These are phyloP conservation scores for Orbilia ellipsospora DNA, from an alignment of 2,329 filamentous ascomycete species.

Conservation along the genomic window DNA sequence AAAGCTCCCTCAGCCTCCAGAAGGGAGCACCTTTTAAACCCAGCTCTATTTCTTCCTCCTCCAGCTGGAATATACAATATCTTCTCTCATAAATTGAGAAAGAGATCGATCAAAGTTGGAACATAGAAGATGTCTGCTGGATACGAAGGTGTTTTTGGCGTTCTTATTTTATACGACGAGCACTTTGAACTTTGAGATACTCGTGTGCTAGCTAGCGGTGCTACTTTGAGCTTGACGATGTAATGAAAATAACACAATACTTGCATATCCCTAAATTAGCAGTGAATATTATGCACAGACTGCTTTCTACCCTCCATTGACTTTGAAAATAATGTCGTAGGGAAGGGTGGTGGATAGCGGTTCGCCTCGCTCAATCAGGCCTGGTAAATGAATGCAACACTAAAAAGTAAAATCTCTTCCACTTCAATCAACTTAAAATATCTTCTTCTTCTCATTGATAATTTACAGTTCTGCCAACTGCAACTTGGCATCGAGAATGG, in stretches of 20 bases:
- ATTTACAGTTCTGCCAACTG: no score
- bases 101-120: slow-evolving; percentile 20
- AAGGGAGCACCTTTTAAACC: slow-evolving; percentile 73
- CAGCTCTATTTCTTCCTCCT: not conserved
- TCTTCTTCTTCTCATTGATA: no score
- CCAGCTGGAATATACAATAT: not conserved
- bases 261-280: slow-evolving; percentile 23
- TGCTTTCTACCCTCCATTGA: not conserved
- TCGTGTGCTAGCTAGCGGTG: not conserved
- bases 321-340: not conserved
- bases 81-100: not conserved
- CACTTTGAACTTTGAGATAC: not conserved
- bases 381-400: not conserved
- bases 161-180: slow-evolving; percentile 13
- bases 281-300: slow-evolving; percentile 22
- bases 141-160: slow-evolving; percentile 44
- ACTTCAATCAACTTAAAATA: slow-evolving; percentile 6
- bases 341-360: not conserved
- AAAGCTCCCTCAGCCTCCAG: slow-evolving; percentile 92
- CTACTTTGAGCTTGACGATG: slow-evolving; percentile 30
- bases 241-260: slow-evolving; percentile 30
- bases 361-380: not conserved
- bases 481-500: slow-evolving; percentile 18
- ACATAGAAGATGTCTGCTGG: not conserved
- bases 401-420: slow-evolving; percentile 29